Base-by-base conservation (phyloP, 306 rosid species). In the Prunus mira region DNA sequence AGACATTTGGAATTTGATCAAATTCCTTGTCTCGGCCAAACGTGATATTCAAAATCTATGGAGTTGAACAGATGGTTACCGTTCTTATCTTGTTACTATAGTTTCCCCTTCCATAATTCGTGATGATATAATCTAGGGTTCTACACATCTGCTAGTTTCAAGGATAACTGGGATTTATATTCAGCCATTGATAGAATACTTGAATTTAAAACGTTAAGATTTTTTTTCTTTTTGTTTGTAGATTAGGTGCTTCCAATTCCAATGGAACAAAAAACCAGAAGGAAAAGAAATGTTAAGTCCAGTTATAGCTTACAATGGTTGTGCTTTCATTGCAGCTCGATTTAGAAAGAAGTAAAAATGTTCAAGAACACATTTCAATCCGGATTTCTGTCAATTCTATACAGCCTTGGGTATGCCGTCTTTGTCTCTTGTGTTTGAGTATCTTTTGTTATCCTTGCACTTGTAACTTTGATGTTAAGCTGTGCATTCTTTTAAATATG, bases 321-420 rank as follows among this genome's bases (percentile, higher is more conserved):
- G 28, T 74, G 24, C 66, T 77, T 52, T 72, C 27, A 10, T 10
- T 73, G 72, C 81, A 75, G 78, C 63, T 87, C 14, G 45, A 74
- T 19, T 75, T 55, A 58, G 22, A 12, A 47, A 41, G 6, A 63
- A 72, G 82, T 73, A 73, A 87, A 76, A 65, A 95, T 95, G 98
- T 95, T 95, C 82, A 95, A 95, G 88, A 95, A 95, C 88, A 95
- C 97, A 12, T 95, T 95, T 82, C 99, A 95, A 79, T 95, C 97
- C 82, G 97, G 97, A 58, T 95, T 95, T 78, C 93, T 95, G 52
- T 95, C 99, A 74, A 92, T 95, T 71, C 76, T 95, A 47, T 95
- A 90, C 88, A 89, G 97, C 84, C 97, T 95, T 12, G 99, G 97
- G 99, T 92, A 92, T 68, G 91, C 15, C 58, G 4, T 12, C 32